Evolutionary conservation across 2,329 filamentous ascomycete species (phyloP).

Genomic region (Sordariomycetes sp.): DNA sequence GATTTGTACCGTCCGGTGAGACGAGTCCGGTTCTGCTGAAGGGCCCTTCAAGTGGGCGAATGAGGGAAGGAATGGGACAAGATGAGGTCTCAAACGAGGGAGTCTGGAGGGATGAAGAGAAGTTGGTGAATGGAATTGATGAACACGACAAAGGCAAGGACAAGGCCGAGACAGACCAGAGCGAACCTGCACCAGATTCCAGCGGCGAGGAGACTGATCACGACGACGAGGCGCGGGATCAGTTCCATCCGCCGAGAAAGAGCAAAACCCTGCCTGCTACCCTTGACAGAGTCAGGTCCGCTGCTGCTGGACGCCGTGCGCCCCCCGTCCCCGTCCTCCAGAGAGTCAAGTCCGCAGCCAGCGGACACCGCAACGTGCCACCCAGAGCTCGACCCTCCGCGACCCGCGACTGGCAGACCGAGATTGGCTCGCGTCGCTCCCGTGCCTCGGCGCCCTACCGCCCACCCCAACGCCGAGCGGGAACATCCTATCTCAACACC

Average conservation of each 20-base stretch:
- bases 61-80: too few relatives aligned
- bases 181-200: background rate
- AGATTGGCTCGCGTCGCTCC: background rate
- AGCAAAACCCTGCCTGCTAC: background rate
- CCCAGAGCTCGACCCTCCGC: background rate
- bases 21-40: too few relatives aligned
- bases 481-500: constrained; percentile 18
- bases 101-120: too few relatives aligned
- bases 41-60: too few relatives aligned
- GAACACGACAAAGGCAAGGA: background rate
- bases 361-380: too few relatives aligned
- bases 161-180: background rate
- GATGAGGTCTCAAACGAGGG: too few relatives aligned
- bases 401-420: constrained; percentile 1
- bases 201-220: background rate
- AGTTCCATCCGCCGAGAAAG: background rate
- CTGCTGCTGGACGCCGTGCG: background rate
- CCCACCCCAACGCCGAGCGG: constrained; percentile 11
- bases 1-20: too few relatives aligned
- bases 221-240: background rate
- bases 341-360: background rate
- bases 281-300: background rate
- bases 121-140: too few relatives aligned
- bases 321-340: background rate
- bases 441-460: background rate